phyloP scores from a whole-genome alignment of 2,329 filamentous ascomycete genomes.

The Phaeoacremonium minimum region DNA sequence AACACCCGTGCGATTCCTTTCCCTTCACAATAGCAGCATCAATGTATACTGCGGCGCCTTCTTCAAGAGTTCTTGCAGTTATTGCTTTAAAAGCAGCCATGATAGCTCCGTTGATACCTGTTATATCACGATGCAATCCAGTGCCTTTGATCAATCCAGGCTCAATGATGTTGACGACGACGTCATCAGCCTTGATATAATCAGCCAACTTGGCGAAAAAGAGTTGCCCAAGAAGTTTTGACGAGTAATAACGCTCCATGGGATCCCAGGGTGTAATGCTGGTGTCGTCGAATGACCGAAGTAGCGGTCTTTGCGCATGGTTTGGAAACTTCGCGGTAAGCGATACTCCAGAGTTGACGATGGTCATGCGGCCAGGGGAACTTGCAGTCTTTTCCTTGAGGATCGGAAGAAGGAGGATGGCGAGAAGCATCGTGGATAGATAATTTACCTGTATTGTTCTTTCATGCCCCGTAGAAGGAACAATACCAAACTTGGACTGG shows the following conservation, averaged over 20 bases:
- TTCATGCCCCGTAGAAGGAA: slow-evolving; percentile 11
- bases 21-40: slow-evolving; percentile 26
- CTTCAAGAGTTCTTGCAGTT: slow-evolving; percentile 2
- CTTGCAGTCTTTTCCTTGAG: slow-evolving; percentile 26
- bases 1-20: slow-evolving; percentile 27
- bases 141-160: slow-evolving; percentile 27
- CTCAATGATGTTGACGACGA: slow-evolving; percentile 26
- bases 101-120: neutral
- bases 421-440: slow-evolving; percentile 12
- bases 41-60: slow-evolving; percentile 25
- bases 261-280: slow-evolving; percentile 7
- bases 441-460: slow-evolving; percentile 14
- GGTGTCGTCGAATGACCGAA: slow-evolving; percentile 24
- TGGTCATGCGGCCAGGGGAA: slow-evolving; percentile 19
- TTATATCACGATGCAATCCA: slow-evolving; percentile 14
- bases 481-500: neutral
- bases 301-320: slow-evolving; percentile 12
- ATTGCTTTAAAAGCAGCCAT: neutral
- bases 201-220: slow-evolving; percentile 21
- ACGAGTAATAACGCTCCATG: slow-evolving; percentile 12
- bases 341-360: slow-evolving; percentile 23
- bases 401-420: slow-evolving; percentile 11
- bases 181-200: slow-evolving; percentile 17
- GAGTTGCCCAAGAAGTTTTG: slow-evolving; percentile 22
- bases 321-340: slow-evolving; percentile 17